Evolutionary conservation across 352 stramenopile genomes (phyloP).

Genomic region (Globisporangium acanthophoron): DNA sequence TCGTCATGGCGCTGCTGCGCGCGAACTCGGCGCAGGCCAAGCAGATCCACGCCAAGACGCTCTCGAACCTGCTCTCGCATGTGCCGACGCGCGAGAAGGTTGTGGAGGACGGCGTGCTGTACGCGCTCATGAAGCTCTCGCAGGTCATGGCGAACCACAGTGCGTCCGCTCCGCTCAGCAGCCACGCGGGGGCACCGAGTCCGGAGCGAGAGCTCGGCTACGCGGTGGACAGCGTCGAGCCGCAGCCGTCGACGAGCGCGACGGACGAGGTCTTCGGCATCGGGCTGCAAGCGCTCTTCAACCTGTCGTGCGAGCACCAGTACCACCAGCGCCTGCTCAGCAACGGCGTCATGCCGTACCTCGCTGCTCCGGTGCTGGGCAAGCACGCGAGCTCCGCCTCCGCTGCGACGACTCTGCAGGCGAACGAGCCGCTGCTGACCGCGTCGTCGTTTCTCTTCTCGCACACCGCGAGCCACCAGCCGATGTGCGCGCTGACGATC

Average conservation of each 20-base stretch:
- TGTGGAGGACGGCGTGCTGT: constrained; percentile 72
- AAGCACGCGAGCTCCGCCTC: constrained; percentile 14
- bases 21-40: constrained; percentile 78
- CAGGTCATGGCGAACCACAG: constrained; percentile 37
- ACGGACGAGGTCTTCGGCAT: constrained; percentile 65
- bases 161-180: constrained; percentile 2
- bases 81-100: constrained; percentile 39
- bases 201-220: neutral
- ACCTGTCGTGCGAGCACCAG: constrained; percentile 59
- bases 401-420: neutral
- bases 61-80: constrained; percentile 74
- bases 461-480: constrained; percentile 1
- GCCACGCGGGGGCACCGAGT: constrained; percentile 2
- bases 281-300: constrained; percentile 70
- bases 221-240: neutral
- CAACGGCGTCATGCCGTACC: constrained; percentile 67
- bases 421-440: constrained; percentile 2
- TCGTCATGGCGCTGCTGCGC: constrained; percentile 67
- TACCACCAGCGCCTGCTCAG: constrained; percentile 68
- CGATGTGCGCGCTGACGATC: constrained; percentile 17
- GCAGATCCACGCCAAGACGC: constrained; percentile 77
- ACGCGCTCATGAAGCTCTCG: constrained; percentile 76
- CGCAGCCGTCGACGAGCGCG: constrained; percentile 1
- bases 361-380: constrained; percentile 40
- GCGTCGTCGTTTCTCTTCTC: constrained; percentile 13